Percentiles rank a stretch among this genome's conserved stretches.
phyloP scores from a whole-genome alignment of 78 protist genomes.

The Planoprotostelium fungivorum region DNA sequence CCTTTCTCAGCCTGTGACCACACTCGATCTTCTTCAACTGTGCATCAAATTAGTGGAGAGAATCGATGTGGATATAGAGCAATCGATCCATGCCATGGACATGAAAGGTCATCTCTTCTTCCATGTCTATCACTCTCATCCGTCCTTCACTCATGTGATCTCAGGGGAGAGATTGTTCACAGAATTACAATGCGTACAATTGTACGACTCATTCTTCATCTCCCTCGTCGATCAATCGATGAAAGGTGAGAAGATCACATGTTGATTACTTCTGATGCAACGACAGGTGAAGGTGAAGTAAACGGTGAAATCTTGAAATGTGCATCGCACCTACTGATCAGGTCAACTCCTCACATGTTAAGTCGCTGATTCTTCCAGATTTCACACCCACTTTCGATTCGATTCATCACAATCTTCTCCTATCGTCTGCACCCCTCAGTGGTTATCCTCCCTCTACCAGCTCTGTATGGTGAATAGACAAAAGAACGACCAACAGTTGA shows the following conservation, averaged over 20 bases:
- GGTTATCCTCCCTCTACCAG: background rate
- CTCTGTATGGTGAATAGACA: background rate
- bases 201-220: background rate
- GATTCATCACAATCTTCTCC: background rate
- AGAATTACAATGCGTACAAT: background rate
- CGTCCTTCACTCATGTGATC: too few relatives aligned
- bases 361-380: background rate
- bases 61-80: background rate
- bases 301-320: background rate
- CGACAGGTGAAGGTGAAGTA: background rate
- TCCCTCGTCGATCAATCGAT: background rate
- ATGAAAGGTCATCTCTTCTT: background rate
- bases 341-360: background rate
- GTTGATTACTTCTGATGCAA: too few relatives aligned
- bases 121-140: too few relatives aligned
- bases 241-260: too few relatives aligned
- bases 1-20: too few relatives aligned
- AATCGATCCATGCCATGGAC: background rate
- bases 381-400: background rate
- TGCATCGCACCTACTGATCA: background rate
- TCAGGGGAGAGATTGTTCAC: background rate
- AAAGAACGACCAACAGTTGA: too few relatives aligned
- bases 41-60: background rate
- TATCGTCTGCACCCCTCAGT: background rate
- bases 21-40: too few relatives aligned